These are phyloP conservation scores for Leptodermis oblonga DNA, from an alignment of 257 asterid genomes.

Conservation along the genomic window DNA sequence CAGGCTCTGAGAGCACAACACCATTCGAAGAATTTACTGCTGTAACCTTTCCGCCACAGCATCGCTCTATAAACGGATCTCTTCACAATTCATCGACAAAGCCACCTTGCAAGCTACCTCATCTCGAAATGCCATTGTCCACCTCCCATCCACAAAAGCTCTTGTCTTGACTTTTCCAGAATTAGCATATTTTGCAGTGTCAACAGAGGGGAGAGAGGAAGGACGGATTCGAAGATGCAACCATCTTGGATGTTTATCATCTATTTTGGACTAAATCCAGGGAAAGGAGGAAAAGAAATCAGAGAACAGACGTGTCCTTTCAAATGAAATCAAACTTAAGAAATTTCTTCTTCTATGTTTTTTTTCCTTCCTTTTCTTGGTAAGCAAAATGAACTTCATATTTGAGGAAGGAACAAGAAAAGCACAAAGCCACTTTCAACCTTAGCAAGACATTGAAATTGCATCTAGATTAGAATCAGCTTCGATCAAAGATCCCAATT, in stretches of 20 bases:
- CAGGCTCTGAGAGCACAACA: slow-evolving; percentile 23
- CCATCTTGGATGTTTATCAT: slow-evolving; percentile 82
- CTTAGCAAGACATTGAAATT: not conserved
- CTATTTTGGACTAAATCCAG: slow-evolving; percentile 70
- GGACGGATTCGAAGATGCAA: slow-evolving; percentile 95
- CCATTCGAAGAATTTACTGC: slow-evolving; percentile 37
- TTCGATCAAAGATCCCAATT: not conserved
- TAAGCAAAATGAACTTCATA: not conserved
- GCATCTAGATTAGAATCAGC: not conserved
- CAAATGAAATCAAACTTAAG: too few relatives aligned
- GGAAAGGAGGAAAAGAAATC: slow-evolving; percentile 12
- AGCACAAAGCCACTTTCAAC: not conserved
- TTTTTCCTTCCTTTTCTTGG: not conserved
- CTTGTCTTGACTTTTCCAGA: slow-evolving; percentile 59
- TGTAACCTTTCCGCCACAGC: slow-evolving; percentile 59
- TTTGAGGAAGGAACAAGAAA: not conserved
- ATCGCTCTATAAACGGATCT: slow-evolving; percentile 44
- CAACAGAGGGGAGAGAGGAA: slow-evolving; percentile 55
- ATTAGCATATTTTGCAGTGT: slow-evolving; percentile 35
- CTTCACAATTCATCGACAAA: slow-evolving; percentile 63
- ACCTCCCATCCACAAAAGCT: slow-evolving; percentile 82
- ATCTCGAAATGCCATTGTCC: slow-evolving; percentile 91
- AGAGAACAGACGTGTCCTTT: not conserved
- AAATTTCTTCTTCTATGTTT: not conserved
- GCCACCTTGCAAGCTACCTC: slow-evolving; percentile 75